A percentile compares a stretch with the other conserved stretches of the same genome.
These are phyloP conservation scores for Linnemannia zychae DNA, from an alignment of 192 early-diverging fungal genomes.

Conservation along the genomic window DNA sequence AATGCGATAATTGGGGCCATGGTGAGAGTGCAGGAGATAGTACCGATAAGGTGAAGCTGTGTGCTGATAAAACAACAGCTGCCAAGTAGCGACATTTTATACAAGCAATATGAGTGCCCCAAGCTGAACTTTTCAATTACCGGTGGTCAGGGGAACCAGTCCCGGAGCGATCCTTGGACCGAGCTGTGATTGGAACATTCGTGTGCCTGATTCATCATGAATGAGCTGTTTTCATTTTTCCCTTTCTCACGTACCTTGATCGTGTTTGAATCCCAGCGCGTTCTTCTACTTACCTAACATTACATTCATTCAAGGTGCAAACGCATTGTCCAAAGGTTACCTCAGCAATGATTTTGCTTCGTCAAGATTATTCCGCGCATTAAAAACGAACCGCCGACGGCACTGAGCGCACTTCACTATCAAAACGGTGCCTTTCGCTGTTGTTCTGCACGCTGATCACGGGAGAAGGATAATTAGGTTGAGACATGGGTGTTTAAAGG, in stretches of 20 bases:
- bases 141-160: background rate
- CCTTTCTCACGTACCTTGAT: background rate
- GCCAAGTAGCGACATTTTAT: background rate
- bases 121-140: background rate
- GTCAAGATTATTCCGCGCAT: background rate
- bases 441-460: background rate
- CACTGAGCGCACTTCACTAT: background rate
- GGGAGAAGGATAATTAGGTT: background rate
- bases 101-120: background rate
- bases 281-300: background rate
- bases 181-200: background rate
- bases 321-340: background rate
- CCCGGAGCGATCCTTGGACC: background rate
- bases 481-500: background rate
- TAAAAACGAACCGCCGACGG: background rate
- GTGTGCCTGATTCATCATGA: background rate
- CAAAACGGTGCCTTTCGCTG: too few species aligned
- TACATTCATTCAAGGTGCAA: background rate
- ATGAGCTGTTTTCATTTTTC: background rate
- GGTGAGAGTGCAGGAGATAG: background rate
- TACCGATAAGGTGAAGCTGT: background rate
- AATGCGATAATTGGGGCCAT: constrained; percentile 13
- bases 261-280: background rate
- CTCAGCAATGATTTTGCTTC: background rate
- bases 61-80: background rate